phyloP scores from a whole-genome alignment of 2,329 filamentous ascomycete species.

The Sporothrix schenckii region DNA sequence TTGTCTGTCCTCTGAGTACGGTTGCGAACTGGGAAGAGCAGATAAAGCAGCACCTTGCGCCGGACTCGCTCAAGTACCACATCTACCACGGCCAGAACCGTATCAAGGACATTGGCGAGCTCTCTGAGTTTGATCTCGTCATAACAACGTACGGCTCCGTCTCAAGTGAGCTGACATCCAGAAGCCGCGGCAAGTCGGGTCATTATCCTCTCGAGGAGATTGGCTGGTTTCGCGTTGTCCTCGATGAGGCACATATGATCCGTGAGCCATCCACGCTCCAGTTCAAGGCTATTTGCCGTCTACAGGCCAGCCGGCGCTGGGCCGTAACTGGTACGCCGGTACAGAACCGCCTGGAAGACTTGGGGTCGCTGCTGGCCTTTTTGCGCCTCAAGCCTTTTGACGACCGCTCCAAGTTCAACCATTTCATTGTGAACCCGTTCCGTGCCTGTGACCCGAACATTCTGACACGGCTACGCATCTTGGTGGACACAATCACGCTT shows the following conservation, averaged over 20 bases:
- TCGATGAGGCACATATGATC: constrained; percentile 95
- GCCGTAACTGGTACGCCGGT: constrained; percentile 96
- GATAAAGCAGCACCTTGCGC: constrained; percentile 76
- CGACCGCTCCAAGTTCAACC: constrained; percentile 71
- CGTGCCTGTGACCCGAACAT: constrained; percentile 84
- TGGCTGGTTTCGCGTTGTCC: constrained; percentile 89
- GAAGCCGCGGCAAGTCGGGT: constrained; percentile 63
- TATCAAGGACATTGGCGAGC: constrained; percentile 66
- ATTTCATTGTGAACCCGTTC: constrained; percentile 82
- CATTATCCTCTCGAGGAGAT: constrained; percentile 71
- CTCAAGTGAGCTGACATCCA: constrained; percentile 72
- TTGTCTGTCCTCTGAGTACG: constrained; percentile 87
- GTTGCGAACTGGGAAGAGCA: constrained; percentile 95
- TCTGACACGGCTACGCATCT: constrained; percentile 78
- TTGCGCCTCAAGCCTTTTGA: constrained; percentile 84
- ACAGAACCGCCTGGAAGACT: constrained; percentile 89
- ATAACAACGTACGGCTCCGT: constrained; percentile 93
- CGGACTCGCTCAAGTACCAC: constrained; percentile 68
- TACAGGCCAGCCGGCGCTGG: constrained; percentile 84
- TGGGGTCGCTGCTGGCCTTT: constrained; percentile 84
- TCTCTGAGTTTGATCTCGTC: constrained; percentile 78
- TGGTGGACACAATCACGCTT: constrained; percentile 93
- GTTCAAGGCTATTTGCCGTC: constrained; percentile 79
- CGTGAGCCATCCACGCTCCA: constrained; percentile 80
- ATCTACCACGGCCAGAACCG: constrained; percentile 85